phyloP scores from a whole-genome alignment of 176 grass and related monocot species.

The Lolium rigidum region DNA sequence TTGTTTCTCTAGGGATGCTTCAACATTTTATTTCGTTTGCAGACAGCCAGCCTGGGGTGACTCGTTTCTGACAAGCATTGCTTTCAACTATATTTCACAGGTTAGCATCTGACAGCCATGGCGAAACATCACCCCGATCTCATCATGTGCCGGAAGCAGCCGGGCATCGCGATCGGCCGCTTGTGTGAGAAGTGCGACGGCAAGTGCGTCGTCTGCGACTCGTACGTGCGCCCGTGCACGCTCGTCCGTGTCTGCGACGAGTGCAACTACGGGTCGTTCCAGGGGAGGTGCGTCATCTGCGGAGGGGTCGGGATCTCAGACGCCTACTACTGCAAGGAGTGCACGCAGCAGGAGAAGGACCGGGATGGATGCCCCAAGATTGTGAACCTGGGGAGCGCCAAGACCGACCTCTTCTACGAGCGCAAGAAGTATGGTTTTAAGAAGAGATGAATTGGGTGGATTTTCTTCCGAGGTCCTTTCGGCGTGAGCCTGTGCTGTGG shows the following conservation, averaged over 20 bases:
- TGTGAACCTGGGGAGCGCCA: slow-evolving; percentile 84
- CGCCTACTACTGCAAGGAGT: slow-evolving; percentile 90
- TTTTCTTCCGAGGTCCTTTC: background rate
- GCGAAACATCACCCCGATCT: slow-evolving; percentile 90
- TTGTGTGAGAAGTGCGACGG: slow-evolving; percentile 84
- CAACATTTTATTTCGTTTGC: background rate
- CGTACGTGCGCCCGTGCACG: slow-evolving; percentile 74
- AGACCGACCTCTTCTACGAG: slow-evolving; percentile 89
- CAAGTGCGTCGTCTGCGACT: slow-evolving; percentile 85
- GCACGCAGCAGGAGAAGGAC: slow-evolving; percentile 88
- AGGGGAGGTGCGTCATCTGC: slow-evolving; percentile 86
- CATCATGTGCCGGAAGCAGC: slow-evolving; percentile 89
- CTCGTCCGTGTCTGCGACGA: slow-evolving; percentile 81
- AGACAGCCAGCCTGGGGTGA: background rate
- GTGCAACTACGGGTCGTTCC: slow-evolving; percentile 87
- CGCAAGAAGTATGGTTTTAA: slow-evolving; percentile 68
- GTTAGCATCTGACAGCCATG: slow-evolving; percentile 51
- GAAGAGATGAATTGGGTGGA: slow-evolving; percentile 38
- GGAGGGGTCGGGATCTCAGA: slow-evolving; percentile 86
- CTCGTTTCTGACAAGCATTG: background rate
- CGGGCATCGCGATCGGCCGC: slow-evolving; percentile 75
- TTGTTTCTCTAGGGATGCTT: background rate
- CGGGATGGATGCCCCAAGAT: slow-evolving; percentile 85
- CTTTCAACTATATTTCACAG: slow-evolving; percentile 15
- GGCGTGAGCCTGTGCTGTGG: background rate